Evolutionary conservation across 2,329 filamentous ascomycete species (phyloP).

Genomic region (Penicillium glabrum): DNA sequence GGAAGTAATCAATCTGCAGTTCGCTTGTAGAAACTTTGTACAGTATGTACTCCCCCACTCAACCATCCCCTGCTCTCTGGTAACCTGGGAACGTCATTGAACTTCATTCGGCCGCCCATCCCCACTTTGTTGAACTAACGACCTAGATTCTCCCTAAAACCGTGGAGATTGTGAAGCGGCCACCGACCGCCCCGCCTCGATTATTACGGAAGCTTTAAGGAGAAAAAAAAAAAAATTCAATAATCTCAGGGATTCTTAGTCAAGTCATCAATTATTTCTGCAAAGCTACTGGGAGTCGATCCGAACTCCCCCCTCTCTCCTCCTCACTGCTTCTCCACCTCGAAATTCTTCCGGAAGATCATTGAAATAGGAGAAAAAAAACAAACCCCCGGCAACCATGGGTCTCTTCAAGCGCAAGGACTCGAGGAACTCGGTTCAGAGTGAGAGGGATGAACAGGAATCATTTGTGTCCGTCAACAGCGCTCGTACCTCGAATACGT

Average conservation of each 20-base stretch:
- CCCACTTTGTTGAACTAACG: constrained; percentile 7
- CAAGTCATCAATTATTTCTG: neutral
- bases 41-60: neutral
- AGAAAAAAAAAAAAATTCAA: neutral
- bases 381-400: constrained; percentile 27
- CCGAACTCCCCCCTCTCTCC: neutral
- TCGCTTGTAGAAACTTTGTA: neutral
- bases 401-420: constrained; percentile 50
- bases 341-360: neutral
- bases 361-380: neutral
- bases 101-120: neutral
- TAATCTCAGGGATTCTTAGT: neutral
- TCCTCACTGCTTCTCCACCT: constrained; percentile 3
- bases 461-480: constrained; percentile 43
- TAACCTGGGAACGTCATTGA: neutral
- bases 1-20: neutral
- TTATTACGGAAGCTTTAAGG: constrained; percentile 1
- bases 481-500: constrained; percentile 46
- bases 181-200: constrained; percentile 11
- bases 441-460: constrained; percentile 42
- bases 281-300: constrained; percentile 1
- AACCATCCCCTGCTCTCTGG: neutral
- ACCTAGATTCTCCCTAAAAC: constrained; percentile 7
- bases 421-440: constrained; percentile 39
- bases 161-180: constrained; percentile 15